These are phyloP conservation scores for Secale cereale DNA, from an alignment of 176 grass and related monocot genomes.

Conservation along the genomic window DNA sequence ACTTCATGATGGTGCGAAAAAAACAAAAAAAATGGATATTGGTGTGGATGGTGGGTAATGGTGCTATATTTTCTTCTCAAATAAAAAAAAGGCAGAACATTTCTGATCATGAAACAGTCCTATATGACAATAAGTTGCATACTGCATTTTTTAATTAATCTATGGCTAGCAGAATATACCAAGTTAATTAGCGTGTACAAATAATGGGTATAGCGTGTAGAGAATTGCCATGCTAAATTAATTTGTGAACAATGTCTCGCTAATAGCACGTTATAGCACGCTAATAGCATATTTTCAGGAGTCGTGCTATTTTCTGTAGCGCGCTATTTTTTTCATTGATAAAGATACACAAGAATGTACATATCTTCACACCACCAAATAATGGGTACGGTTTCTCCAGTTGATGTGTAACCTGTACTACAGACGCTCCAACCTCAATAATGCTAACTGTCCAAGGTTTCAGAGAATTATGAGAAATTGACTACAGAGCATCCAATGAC, in stretches of 20 bases:
- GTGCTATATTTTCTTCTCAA: not conserved
- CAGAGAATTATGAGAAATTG: not conserved
- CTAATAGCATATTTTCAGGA: too few species aligned
- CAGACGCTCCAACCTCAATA: not conserved
- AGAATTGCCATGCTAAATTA: too few species aligned
- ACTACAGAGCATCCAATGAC: not conserved
- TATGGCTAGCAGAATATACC: not conserved
- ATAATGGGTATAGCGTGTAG: too few species aligned
- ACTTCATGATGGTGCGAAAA: not conserved
- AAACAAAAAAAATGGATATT: not conserved
- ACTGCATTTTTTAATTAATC: not conserved
- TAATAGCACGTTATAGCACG: too few species aligned
- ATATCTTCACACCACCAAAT: constrained; percentile 12
- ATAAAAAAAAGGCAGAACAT: not conserved
- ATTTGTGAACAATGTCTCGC: too few species aligned
- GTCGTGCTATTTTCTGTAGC: too few species aligned
- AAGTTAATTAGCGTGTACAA: too few species aligned
- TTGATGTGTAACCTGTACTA: not conserved
- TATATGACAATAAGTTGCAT: not conserved
- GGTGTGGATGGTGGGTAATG: not conserved
- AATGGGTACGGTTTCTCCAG: not conserved
- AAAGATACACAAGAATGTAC: not conserved
- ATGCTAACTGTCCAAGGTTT: not conserved
- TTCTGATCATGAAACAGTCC: not conserved
- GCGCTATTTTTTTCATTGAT: too few species aligned